These are phyloP conservation scores for Marchantia paleacea DNA, from an alignment of 225 moss, liverwort and hornwort species.

Conservation along the genomic window DNA sequence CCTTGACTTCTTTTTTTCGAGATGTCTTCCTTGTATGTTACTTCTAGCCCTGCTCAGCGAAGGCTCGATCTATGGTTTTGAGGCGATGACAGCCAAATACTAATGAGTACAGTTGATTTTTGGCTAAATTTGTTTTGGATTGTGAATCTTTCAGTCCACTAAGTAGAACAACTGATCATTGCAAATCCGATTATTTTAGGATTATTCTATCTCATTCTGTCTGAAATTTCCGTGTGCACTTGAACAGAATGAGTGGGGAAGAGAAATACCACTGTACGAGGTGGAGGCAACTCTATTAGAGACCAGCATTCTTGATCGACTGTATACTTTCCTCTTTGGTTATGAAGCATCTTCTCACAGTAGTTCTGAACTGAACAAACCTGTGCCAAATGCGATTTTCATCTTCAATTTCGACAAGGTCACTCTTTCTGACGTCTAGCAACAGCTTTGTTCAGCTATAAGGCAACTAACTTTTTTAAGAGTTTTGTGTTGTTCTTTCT, in stretches of 20 bases:
- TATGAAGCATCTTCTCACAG: constrained; percentile 45
- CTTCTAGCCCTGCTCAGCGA: too few species aligned
- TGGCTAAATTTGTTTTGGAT: background rate
- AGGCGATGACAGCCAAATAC: too few species aligned
- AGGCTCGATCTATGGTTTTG: too few species aligned
- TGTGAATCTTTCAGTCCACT: background rate
- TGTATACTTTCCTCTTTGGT: constrained; percentile 76
- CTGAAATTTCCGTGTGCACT: background rate
- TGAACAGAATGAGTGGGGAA: constrained; percentile 74
- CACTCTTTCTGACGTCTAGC: background rate
- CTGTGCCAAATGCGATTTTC: constrained; percentile 82
- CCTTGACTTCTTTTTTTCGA: too few species aligned
- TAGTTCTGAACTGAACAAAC: constrained; percentile 52
- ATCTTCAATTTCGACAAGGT: constrained; percentile 88
- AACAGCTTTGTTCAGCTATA: background rate
- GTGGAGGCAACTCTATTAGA: constrained; percentile 80
- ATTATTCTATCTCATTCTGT: background rate
- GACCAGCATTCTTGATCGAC: constrained; percentile 51
- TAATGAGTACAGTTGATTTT: too few species aligned
- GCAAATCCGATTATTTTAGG: background rate
- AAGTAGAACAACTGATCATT: background rate
- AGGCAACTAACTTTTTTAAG: background rate
- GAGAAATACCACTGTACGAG: constrained; percentile 75
- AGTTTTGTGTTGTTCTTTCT: background rate
- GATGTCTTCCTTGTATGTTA: too few species aligned